phyloP scores from a whole-genome alignment of 495 filamentous ascomycete genomes.

The Penicillium mononematosum region DNA sequence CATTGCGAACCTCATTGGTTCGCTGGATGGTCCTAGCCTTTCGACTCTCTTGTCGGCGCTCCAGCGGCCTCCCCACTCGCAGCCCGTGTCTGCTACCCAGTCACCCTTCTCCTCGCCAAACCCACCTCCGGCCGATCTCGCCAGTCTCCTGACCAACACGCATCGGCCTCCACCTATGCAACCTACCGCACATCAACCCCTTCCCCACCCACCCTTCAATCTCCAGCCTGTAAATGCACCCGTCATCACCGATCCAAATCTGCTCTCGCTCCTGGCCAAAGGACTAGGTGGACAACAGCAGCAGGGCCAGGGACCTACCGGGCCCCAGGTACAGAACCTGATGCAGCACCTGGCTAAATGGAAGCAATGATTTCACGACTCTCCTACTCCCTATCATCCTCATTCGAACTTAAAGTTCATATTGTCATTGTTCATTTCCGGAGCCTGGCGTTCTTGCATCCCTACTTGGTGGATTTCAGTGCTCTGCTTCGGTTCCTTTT shows the following conservation, averaged over 20 bases:
- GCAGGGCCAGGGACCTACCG: conserved; percentile 40
- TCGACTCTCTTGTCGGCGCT: conserved; percentile 67
- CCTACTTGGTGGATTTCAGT: conserved; percentile 2
- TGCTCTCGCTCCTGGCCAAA: conserved; percentile 48
- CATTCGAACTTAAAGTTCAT: conserved; percentile 8
- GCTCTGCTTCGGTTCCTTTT: conserved; percentile 9
- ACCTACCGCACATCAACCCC: conserved; percentile 35
- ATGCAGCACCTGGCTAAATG: conserved; percentile 62
- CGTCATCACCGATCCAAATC: conserved; percentile 40
- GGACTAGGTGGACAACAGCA: conserved; percentile 39
- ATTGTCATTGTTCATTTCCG: conserved; percentile 13
- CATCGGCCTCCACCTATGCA: conserved; percentile 41
- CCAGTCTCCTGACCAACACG: conserved; percentile 54
- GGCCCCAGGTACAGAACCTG: conserved; percentile 57
- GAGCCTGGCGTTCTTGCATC: conserved; percentile 23
- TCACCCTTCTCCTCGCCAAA: conserved; percentile 37
- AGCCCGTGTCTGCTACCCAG: conserved; percentile 42
- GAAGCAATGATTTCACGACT: conserved; percentile 52
- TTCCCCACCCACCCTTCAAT: conserved; percentile 37
- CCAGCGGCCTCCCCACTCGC: conserved; percentile 46
- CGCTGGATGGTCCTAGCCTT: conserved; percentile 68
- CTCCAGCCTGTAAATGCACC: conserved; percentile 34
- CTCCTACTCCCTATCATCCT: conserved; percentile 20
- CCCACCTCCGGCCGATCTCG: conserved; percentile 53
- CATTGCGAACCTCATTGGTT: conserved; percentile 49